Conservation (phyloP, 495 filamentous ascomycete species). For the Gamarada debralockiae region DNA sequence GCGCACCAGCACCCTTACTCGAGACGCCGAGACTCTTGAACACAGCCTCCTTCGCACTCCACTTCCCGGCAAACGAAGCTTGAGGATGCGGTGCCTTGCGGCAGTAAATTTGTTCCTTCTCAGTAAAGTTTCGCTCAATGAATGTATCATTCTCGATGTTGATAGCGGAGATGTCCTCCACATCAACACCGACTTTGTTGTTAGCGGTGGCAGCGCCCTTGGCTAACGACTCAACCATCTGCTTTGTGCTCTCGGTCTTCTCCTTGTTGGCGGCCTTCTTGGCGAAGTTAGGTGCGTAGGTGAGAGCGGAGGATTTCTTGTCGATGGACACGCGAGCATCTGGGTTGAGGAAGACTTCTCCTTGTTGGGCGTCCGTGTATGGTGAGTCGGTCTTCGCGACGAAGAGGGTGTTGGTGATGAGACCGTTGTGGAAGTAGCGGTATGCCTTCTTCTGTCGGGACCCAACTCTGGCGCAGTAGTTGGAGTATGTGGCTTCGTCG, state of each 20-base stretch:
- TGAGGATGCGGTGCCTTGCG: slow-evolving; percentile 69
- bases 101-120: slow-evolving; percentile 79
- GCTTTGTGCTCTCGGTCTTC: slow-evolving; percentile 58
- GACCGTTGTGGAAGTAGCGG: slow-evolving; percentile 93
- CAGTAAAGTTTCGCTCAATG: slow-evolving; percentile 90
- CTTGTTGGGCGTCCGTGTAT: slow-evolving; percentile 83
- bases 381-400: slow-evolving; percentile 88
- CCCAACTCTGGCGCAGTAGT: slow-evolving; percentile 83
- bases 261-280: slow-evolving; percentile 50
- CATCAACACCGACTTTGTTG: slow-evolving; percentile 87
- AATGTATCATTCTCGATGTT: slow-evolving; percentile 93
- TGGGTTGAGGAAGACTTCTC: slow-evolving; percentile 90
- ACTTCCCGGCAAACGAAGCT: slow-evolving; percentile 85
- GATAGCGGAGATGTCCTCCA: slow-evolving; percentile 79
- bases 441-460: slow-evolving; percentile 97
- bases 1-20: slow-evolving; percentile 81
- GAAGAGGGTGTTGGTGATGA: slow-evolving; percentile 97
- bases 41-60: slow-evolving; percentile 97
- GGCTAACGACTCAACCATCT: slow-evolving; percentile 76
- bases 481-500: slow-evolving; percentile 74
- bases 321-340: slow-evolving; percentile 79
- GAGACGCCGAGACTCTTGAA: slow-evolving; percentile 95
- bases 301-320: slow-evolving; percentile 75
- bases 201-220: slow-evolving; percentile 63
- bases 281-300: slow-evolving; percentile 61